phyloP scores from a whole-genome alignment of 306 rosid genomes.

The Quillaja saponaria region DNA sequence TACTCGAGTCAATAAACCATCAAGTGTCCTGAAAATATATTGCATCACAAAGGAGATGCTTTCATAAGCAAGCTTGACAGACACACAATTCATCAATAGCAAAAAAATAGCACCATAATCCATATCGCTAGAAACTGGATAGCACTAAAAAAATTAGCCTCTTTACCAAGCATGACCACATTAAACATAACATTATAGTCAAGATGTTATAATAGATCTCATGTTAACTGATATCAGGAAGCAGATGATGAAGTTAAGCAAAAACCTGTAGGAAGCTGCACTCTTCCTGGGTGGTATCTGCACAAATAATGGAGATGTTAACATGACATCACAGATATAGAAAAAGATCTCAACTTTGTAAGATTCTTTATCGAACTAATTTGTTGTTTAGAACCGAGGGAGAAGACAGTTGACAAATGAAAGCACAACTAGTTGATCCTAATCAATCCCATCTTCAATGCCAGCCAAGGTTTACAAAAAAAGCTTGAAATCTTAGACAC shows the following conservation, averaged over 20 bases:
- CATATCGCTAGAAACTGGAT: neutral
- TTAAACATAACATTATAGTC: constrained; percentile 24
- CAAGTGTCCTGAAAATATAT: constrained; percentile 16
- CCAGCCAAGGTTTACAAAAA: constrained; percentile 12
- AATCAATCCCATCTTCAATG: constrained; percentile 13
- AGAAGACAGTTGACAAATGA: neutral
- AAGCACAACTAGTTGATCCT: constrained; percentile 2
- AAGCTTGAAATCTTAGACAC: constrained; percentile 1
- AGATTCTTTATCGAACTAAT: too few species aligned
- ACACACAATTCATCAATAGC: constrained; percentile 8
- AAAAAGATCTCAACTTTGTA: too few species aligned
- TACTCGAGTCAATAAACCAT: neutral
- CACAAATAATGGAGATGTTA: constrained; percentile 39
- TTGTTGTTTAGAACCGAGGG: too few species aligned
- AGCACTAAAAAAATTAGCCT: neutral
- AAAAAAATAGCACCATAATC: neutral
- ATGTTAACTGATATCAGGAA: constrained; percentile 27
- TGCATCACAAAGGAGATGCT: constrained; percentile 16
- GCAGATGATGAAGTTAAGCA: constrained; percentile 27
- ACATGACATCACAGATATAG: constrained; percentile 11
- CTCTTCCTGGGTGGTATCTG: constrained; percentile 97
- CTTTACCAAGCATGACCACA: constrained; percentile 7
- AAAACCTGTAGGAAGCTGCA: constrained; percentile 97
- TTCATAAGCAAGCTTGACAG: constrained; percentile 11
- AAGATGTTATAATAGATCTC: constrained; percentile 21